Conservation (phyloP, 768 basidiomycete species). For the Albatrellus ellisii region DNA sequence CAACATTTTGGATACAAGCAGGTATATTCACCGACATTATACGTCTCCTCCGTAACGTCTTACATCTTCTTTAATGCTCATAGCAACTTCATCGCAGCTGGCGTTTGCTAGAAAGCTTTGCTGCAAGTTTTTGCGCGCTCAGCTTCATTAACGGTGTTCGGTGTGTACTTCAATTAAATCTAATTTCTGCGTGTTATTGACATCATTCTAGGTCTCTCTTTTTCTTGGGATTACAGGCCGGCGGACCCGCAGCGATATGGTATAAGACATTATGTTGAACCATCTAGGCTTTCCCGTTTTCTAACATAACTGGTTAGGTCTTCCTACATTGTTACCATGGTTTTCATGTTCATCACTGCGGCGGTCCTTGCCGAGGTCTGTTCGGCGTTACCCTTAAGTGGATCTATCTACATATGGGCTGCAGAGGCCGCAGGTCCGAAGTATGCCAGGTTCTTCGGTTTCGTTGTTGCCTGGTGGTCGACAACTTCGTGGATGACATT, state of each 20-base stretch:
- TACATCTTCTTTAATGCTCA: neutral
- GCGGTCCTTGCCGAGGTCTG: conserved; percentile 83
- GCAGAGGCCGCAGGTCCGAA: conserved; percentile 89
- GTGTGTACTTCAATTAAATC: too few species aligned
- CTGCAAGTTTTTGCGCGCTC: conserved; percentile 81
- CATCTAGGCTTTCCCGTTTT: neutral
- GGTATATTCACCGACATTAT: conserved; percentile 26
- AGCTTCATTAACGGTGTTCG: conserved; percentile 85
- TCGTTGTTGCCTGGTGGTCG: conserved; percentile 88
- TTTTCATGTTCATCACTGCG: conserved; percentile 84
- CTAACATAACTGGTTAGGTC: conserved; percentile 40
- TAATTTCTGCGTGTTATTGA: too few species aligned
- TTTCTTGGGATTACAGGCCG: conserved; percentile 28
- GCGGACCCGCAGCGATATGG: conserved; percentile 84
- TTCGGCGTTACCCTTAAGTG: conserved; percentile 74
- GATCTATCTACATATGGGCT: conserved; percentile 92
- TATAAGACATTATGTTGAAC: conserved; percentile 20
- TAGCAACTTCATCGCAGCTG: conserved; percentile 83
- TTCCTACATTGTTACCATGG: conserved; percentile 65
- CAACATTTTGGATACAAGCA: conserved; percentile 70
- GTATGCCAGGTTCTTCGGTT: conserved; percentile 76
- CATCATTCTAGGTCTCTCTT: too few species aligned
- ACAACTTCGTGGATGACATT: conserved; percentile 95
- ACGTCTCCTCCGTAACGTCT: neutral
- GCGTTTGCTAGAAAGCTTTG: conserved; percentile 75